These are phyloP conservation scores for Lactarius indigo DNA, from an alignment of 768 basidiomycete species.

Conservation along the genomic window DNA sequence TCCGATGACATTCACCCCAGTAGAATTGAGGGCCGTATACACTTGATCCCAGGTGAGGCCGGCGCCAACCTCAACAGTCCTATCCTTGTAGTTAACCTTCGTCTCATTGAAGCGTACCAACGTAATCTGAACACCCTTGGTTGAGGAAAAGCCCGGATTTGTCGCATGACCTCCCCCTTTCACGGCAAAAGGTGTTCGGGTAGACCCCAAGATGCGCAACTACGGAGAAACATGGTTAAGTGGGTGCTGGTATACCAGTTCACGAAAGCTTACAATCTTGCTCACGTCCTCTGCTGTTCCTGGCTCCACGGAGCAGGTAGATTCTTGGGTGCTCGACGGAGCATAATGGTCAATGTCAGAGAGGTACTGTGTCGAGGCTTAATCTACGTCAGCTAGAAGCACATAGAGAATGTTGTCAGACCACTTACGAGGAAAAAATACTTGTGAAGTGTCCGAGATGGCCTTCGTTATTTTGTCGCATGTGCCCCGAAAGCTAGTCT, in stretches of 20 bases:
- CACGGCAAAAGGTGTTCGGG: conserved; percentile 23
- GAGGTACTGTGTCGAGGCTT: conserved; percentile 12
- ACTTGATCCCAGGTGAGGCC: conserved; percentile 32
- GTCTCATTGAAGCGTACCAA: conserved; percentile 27
- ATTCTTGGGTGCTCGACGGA: conserved; percentile 9
- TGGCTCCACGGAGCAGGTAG: conserved; percentile 28
- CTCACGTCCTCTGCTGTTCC: conserved; percentile 24
- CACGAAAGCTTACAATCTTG: conserved; percentile 16
- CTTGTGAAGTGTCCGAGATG: background rate
- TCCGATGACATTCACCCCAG: conserved; percentile 27
- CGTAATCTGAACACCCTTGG: conserved; percentile 29
- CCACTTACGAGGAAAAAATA: background rate
- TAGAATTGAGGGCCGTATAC: conserved; percentile 22
- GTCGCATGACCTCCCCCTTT: conserved; percentile 31
- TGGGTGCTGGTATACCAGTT: background rate
- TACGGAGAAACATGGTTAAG: background rate
- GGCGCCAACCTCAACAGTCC: conserved; percentile 25
- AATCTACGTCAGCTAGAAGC: background rate
- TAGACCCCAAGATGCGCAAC: conserved; percentile 11
- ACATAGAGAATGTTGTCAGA: background rate
- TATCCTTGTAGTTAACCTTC: conserved; percentile 1
- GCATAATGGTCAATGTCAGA: conserved; percentile 21
- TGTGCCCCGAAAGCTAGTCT: background rate
- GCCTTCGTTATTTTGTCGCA: background rate
- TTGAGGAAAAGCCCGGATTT: conserved; percentile 30